These are phyloP conservation scores for Penicillium bialowiezense DNA, from an alignment of 495 filamentous ascomycete genomes.

Conservation along the genomic window DNA sequence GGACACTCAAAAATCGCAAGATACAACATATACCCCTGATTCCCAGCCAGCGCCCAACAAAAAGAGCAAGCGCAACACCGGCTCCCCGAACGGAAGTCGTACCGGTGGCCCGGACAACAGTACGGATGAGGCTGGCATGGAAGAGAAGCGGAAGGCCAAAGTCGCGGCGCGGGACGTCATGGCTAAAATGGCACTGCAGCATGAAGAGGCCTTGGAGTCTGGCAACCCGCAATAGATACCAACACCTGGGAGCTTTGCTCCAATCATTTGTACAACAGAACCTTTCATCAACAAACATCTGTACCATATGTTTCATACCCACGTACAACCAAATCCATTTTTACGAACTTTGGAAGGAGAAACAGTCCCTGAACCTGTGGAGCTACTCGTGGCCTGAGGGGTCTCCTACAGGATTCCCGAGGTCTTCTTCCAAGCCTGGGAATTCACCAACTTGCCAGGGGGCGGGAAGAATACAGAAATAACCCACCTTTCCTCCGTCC, in stretches of 20 bases:
- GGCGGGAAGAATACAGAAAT: too few species aligned
- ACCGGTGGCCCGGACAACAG: not conserved
- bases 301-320: not conserved
- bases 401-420: too few species aligned
- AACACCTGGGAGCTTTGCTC: not conserved
- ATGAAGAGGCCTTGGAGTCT: slow-evolving; percentile 45
- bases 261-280: slow-evolving; percentile 1
- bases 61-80: slow-evolving; percentile 5
- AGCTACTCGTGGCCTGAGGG: too few species aligned
- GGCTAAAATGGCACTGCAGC: slow-evolving; percentile 40
- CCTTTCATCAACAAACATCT: not conserved
- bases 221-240: slow-evolving; percentile 21
- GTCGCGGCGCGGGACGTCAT: slow-evolving; percentile 36
- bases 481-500: too few species aligned
- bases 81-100: not conserved
- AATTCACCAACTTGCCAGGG: too few species aligned
- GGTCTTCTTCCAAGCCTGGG: too few species aligned
- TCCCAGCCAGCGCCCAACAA: not conserved
- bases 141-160: slow-evolving; percentile 38
- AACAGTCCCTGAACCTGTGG: too few species aligned
- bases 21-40: not conserved
- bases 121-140: slow-evolving; percentile 4
- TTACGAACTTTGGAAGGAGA: too few species aligned
- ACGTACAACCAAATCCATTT: too few species aligned
- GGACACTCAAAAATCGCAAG: not conserved